Base-by-base conservation (phyloP, 495 filamentous ascomycete genomes). In the Neurospora tetrasperma region DNA sequence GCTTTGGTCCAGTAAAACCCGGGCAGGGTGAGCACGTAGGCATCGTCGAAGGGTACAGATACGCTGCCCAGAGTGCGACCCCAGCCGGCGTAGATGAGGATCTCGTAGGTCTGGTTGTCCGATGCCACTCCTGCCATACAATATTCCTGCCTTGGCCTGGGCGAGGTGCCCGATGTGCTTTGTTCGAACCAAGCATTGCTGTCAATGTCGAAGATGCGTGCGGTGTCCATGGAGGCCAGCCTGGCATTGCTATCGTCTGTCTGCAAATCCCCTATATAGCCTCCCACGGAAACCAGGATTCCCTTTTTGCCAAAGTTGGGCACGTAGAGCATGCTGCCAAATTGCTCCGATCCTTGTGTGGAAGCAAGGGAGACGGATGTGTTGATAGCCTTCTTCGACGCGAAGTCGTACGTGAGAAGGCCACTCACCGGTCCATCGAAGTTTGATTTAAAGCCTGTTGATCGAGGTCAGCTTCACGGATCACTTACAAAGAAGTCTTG, bases 1-100 rank as follows among this genome's bases (percentile, higher is more conserved):
- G 76, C 77, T 70, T 74, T 71, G 43, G 72, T 69, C 77, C 75
- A 79, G 73, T 75, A 62, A 62, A 79, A 79, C 12, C 74, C 76
- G 0, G 77, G 77, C 16, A 79, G 70, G 1, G 76, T 76, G 48
- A 79, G 74, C n/a, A 79, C 77, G 41, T 73, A 79, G 31, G 76
- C 77, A 38, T 75, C 73, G 62, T 77, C 77, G 68, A 69, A 77
- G n/a, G 72, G 69, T 5, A 75, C 42, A 0, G 76, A 42, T 16
- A 59, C 10, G 7, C 66, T 69, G 35, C 77, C 77, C 16, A 71
- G 16, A 16, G 73, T 27, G 10, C 76, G 74, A 27, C 72, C 70
- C 76, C 74, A 79, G 43, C 77, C 77, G 6, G 70, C 77, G 41
- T 79, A 79, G 40, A 79, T 71, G 18, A 79, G 62, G 16, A 79